Conservation (phyloP, 139 green algal genomes). For the Medakamo hakoo region DNA sequence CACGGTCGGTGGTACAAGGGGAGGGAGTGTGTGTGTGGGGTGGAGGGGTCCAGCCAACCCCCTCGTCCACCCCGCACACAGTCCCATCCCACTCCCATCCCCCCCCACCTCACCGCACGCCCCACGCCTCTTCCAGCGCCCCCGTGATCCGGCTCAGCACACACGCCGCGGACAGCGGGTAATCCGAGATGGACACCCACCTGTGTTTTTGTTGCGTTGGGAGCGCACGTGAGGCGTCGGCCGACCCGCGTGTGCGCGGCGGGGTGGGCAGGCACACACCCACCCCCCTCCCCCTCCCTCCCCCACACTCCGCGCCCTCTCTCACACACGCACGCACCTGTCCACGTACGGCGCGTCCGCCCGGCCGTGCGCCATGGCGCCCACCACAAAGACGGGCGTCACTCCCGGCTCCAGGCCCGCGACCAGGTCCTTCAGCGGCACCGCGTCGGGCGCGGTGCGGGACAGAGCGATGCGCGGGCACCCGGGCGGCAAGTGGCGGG, state of each 20-base stretch:
- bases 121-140: conserved; percentile 73
- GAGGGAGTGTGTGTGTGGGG: too few relatives aligned
- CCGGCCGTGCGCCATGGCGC: conserved; percentile 82
- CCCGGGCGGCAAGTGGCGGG: conserved; percentile 55
- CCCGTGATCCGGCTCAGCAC: conserved; percentile 70
- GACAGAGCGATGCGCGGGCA: conserved; percentile 66
- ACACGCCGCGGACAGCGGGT: conserved; percentile 78
- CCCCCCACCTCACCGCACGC: conserved; percentile 43
- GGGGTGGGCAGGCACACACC: too few relatives aligned
- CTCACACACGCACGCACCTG: too few relatives aligned
- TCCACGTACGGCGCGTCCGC: conserved; percentile 76
- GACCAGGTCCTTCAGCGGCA: conserved; percentile 36
- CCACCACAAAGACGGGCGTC: conserved; percentile 74
- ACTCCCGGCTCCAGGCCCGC: conserved; percentile 17
- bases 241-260: too few relatives aligned
- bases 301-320: too few relatives aligned
- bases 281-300: too few relatives aligned
- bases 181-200: conserved; percentile 75
- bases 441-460: conserved; percentile 35
- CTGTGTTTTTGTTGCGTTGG: too few relatives aligned
- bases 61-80: too few relatives aligned
- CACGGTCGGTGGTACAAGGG: too few relatives aligned
- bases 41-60: too few relatives aligned
- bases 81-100: too few relatives aligned
- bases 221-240: too few relatives aligned